A percentile compares a stretch with the other conserved stretches of the same genome.
Conservation (phyloP, 1,139 yeast species). For the Hanseniaspora gamundiae region DNA sequence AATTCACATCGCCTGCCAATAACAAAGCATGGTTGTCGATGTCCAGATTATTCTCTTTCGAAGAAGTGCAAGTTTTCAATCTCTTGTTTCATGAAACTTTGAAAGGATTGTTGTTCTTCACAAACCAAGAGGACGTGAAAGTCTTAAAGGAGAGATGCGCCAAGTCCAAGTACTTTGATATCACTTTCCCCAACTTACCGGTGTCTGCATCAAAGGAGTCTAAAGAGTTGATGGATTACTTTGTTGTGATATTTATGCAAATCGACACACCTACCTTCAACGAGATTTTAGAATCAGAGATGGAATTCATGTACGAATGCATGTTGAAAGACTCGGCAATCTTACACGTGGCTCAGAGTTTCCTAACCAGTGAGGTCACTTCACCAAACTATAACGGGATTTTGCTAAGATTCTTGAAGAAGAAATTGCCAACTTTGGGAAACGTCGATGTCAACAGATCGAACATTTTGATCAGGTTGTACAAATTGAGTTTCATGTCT, state of each 20-base stretch:
- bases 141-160: slow-evolving; percentile 9
- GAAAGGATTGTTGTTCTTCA: slow-evolving; percentile 64
- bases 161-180: slow-evolving; percentile 40
- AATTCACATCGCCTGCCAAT: slow-evolving; percentile 44
- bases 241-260: slow-evolving; percentile 88
- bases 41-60: slow-evolving; percentile 71
- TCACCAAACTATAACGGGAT: slow-evolving; percentile 90
- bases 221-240: slow-evolving; percentile 88
- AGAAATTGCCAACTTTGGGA: slow-evolving; percentile 68
- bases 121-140: slow-evolving; percentile 23
- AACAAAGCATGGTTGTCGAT: slow-evolving; percentile 75
- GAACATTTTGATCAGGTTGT: slow-evolving; percentile 69
- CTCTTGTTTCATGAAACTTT: slow-evolving; percentile 77
- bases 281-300: slow-evolving; percentile 76
- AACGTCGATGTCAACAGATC: slow-evolving; percentile 69
- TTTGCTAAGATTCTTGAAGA: slow-evolving; percentile 60
- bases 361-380: slow-evolving; percentile 85
- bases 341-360: slow-evolving; percentile 85
- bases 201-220: slow-evolving; percentile 85
- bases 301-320: slow-evolving; percentile 65
- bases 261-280: slow-evolving; percentile 93
- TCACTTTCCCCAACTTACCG: slow-evolving; percentile 71
- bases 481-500: slow-evolving; percentile 90
- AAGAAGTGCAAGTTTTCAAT: slow-evolving; percentile 70
- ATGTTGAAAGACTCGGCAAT: slow-evolving; percentile 80